A percentile compares a stretch with the other conserved stretches of the same genome.
phyloP scores from a whole-genome alignment of 768 basidiomycete species.

The Leccinum barrowsii region DNA sequence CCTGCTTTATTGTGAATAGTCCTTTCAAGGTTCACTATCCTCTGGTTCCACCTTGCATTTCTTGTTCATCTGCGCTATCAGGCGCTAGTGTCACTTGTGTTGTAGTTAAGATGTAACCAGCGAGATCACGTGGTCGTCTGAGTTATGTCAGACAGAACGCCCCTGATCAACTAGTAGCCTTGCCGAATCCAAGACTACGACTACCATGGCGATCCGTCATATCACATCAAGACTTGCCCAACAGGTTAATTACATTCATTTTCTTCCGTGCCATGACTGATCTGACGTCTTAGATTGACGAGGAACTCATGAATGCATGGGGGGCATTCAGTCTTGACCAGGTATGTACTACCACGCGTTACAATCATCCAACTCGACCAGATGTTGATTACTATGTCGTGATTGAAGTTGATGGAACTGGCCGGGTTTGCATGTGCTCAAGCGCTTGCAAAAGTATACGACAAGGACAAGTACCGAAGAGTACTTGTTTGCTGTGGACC shows the following conservation, averaged over 20 bases:
- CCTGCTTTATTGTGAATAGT: conserved; percentile 21
- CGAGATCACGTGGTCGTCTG: background rate
- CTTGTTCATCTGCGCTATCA: background rate
- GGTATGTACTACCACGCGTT: conserved; percentile 36
- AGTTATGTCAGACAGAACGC: background rate
- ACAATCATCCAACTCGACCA: background rate
- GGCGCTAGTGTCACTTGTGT: background rate
- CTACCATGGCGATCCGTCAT: conserved; percentile 55
- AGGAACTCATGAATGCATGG: conserved; percentile 83
- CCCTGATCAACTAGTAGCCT: background rate
- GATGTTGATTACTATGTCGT: background rate
- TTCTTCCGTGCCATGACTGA: background rate
- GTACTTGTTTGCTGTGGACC: conserved; percentile 97
- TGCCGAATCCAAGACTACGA: conserved; percentile 5
- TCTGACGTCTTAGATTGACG: conserved; percentile 67
- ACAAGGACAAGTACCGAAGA: conserved; percentile 58
- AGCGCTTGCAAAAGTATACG: conserved; percentile 75
- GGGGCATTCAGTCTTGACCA: conserved; percentile 96
- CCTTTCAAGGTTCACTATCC: background rate
- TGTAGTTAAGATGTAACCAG: conserved; percentile 3
- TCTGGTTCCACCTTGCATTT: background rate
- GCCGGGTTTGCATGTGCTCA: conserved; percentile 95
- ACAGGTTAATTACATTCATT: conserved; percentile 44
- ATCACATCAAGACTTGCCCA: conserved; percentile 72
- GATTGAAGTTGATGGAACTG: conserved; percentile 83